A percentile compares a stretch with the other conserved stretches of the same genome.
Evolutionary conservation across 2,329 filamentous ascomycete species (phyloP).

Genomic region (Trematosphaeria pertusa): DNA sequence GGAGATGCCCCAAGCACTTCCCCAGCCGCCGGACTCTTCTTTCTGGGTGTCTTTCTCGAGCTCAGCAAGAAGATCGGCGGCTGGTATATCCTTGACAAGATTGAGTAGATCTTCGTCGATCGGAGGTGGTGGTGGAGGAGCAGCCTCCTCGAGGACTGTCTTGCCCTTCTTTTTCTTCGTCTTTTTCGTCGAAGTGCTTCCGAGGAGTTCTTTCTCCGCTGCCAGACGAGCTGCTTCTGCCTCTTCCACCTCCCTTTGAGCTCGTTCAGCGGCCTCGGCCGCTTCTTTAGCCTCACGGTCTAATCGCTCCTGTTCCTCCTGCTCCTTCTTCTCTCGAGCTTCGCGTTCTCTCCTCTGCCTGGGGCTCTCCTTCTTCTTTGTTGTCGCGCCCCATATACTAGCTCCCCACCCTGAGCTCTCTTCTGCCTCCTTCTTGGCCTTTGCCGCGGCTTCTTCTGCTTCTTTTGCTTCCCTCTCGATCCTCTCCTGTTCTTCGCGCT

Average conservation of each 20-base stretch:
- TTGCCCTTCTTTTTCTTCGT: constrained; percentile 49
- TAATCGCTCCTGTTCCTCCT: constrained; percentile 37
- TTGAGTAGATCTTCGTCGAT: constrained; percentile 42
- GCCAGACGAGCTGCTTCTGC: constrained; percentile 43
- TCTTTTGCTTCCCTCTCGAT: constrained; percentile 12
- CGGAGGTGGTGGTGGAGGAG: constrained; percentile 26
- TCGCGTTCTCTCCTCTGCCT: constrained; percentile 32
- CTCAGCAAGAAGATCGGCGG: constrained; percentile 43
- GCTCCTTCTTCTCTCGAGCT: constrained; percentile 22
- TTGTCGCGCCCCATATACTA: constrained; percentile 22
- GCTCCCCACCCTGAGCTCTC: constrained; percentile 33
- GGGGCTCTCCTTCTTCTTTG: constrained; percentile 38
- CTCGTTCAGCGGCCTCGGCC: constrained; percentile 46
- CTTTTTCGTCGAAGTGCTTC: constrained; percentile 34
- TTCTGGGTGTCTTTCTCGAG: constrained; percentile 45
- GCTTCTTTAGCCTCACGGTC: constrained; percentile 36
- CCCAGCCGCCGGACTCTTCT: constrained; percentile 42
- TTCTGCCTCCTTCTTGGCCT: constrained; percentile 22
- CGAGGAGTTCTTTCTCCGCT: constrained; percentile 37
- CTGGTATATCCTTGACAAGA: constrained; percentile 42
- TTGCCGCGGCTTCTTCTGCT: constrained; percentile 34
- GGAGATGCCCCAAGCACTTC: constrained; percentile 55
- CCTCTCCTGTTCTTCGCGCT: constrained; percentile 25
- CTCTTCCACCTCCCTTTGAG: constrained; percentile 31
- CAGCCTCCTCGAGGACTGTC: constrained; percentile 28